Base-by-base conservation (phyloP, 2,329 filamentous ascomycete genomes). In the Lecanicillium sp. region DNA sequence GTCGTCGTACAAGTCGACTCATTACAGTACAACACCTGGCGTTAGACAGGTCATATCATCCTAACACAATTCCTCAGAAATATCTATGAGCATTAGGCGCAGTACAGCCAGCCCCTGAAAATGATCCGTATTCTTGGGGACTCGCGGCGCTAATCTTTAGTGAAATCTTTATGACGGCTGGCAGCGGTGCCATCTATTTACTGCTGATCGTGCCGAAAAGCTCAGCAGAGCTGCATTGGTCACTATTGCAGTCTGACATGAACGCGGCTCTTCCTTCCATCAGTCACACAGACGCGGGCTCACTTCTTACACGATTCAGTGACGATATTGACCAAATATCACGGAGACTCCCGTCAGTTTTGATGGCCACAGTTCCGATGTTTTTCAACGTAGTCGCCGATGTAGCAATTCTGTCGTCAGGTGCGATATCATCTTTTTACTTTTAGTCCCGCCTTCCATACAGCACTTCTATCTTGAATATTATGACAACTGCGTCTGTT, bases 401-500 rank as follows among this genome's bases (percentile, higher is more conserved):
- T 20, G 45, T 51, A 26, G 32, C 29, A 8, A 40, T 60, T 23
- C 55, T 57, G 6, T 47, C 54, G 19, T 51, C 56, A 0, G 52
- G 60, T 23, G 57, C 58, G 4, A 55, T 0, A 50, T 60, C 5
- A 60, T 61, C 2, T 51, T 62, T 38, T 36, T 58, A 15, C 17
- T 55, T 14, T 19, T 53, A 7, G 29, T 52, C 1, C 49, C 67
- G 3, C 67, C 61, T 38, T 9, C 56, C 5, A 44, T 65, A 6
- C 61, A 65, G 39, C 55, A 56, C 19, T 60, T 60, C 19, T 67
- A 67, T 46, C 55, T 68, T 1, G 54, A 57, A 68, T 64, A 1
- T 67, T 65, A 1, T 53, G 66, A 2, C 66, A 69, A 52, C 38
- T 69, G 3, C 60, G 66, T 7, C 44, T 64, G 3, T 50, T 69